These are phyloP conservation scores for Cercis canadensis DNA, from an alignment of 306 rosid genomes.

Conservation along the genomic window DNA sequence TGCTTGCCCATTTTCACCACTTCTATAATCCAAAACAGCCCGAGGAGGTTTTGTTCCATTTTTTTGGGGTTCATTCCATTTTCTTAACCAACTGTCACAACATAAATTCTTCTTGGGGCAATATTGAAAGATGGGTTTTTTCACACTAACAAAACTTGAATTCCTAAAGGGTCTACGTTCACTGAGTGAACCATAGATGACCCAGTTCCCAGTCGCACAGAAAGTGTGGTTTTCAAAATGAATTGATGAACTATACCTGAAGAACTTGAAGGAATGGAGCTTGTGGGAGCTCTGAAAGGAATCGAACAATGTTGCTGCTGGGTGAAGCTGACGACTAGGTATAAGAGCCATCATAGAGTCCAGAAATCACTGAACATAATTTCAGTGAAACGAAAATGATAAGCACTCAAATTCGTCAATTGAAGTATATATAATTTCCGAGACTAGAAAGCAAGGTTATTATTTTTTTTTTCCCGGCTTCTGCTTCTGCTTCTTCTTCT, in stretches of 20 bases:
- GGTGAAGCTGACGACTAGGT: conserved; percentile 77
- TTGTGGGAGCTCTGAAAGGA: conserved; percentile 65
- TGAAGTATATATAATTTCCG: not conserved
- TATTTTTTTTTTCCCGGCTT: not conserved
- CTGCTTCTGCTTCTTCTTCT: not conserved
- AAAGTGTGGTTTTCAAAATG: conserved; percentile 41
- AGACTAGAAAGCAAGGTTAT: not conserved
- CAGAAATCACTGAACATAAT: not conserved
- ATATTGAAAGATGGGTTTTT: conserved; percentile 35
- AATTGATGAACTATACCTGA: conserved; percentile 55
- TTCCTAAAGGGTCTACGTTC: conserved; percentile 40
- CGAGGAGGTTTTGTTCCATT: conserved; percentile 59
- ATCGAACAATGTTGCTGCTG: conserved; percentile 63
- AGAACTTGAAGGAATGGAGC: conserved; percentile 50
- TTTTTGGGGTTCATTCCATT: conserved; percentile 58
- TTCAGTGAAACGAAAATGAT: not conserved
- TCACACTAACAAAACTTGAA: conserved; percentile 33
- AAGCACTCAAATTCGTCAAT: not conserved
- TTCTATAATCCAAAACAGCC: conserved; percentile 56
- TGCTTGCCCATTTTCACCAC: conserved; percentile 53
- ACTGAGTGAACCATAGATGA: conserved; percentile 27
- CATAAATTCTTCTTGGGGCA: conserved; percentile 38
- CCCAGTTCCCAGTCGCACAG: conserved; percentile 25
- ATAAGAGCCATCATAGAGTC: conserved; percentile 56
- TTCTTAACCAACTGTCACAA: conserved; percentile 61